A percentile compares a stretch with the other conserved stretches of the same genome.
Conservation (phyloP, 768 basidiomycete species). For the Suillus americanus region DNA sequence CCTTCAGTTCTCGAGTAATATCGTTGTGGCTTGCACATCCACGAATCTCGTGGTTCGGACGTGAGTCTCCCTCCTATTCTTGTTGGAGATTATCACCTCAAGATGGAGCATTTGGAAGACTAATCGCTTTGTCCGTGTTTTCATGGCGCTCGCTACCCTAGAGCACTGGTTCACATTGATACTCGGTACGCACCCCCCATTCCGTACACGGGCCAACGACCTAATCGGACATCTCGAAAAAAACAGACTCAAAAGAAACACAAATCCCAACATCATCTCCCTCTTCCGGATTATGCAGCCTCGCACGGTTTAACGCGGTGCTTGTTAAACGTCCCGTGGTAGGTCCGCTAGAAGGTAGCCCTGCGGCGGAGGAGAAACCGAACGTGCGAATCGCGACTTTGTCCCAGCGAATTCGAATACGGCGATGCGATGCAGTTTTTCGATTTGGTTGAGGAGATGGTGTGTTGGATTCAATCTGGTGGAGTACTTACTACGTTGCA, state of each 20-base stretch:
- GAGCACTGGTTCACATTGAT: slow-evolving; percentile 26
- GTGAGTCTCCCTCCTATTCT: slow-evolving; percentile 16
- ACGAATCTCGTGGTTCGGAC: slow-evolving; percentile 30
- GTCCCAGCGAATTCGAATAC: not conserved
- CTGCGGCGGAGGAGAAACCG: not conserved
- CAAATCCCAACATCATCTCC: not conserved
- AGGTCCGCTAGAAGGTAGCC: not conserved
- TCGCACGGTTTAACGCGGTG: not conserved
- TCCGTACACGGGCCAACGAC: not conserved
- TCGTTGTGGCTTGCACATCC: slow-evolving; percentile 20
- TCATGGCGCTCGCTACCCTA: slow-evolving; percentile 12
- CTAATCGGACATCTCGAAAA: not conserved
- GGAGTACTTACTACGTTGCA: not conserved
- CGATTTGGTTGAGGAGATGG: not conserved
- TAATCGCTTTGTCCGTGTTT: slow-evolving; percentile 13
- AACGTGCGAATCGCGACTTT: not conserved
- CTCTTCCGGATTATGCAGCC: slow-evolving; percentile 8
- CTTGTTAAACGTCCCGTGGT: not conserved
- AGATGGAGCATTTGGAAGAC: slow-evolving; percentile 31
- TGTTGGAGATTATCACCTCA: not conserved
- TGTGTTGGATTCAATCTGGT: not conserved
- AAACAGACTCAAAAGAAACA: slow-evolving; percentile 17
- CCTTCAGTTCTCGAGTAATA: slow-evolving; percentile 14
- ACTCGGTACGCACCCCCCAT: slow-evolving; percentile 8
- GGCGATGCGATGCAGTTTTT: not conserved